A percentile compares a stretch with the other conserved stretches of the same genome.
Conservation (phyloP, 2,329 filamentous ascomycete genomes). For the Setomelanomma holmii region DNA sequence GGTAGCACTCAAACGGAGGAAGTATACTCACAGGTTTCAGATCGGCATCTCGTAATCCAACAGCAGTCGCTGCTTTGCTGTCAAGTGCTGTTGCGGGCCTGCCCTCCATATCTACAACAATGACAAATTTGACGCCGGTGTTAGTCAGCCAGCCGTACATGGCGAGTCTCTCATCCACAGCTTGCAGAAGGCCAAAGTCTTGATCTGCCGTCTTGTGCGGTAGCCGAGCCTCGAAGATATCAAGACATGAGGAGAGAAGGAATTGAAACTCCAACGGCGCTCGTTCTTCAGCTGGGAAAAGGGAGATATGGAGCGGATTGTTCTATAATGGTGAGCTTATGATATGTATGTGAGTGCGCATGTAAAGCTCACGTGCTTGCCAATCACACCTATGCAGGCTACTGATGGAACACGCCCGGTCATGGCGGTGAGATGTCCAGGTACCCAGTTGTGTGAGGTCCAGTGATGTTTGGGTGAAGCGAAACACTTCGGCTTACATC, state of each 20-base stretch:
- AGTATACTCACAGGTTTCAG: constrained; percentile 72
- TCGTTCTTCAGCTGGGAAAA: constrained; percentile 79
- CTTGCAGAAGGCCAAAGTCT: constrained; percentile 90
- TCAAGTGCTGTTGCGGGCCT: constrained; percentile 54
- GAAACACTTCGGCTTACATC: too few species aligned
- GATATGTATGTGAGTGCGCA: not conserved
- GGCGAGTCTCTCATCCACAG: constrained; percentile 89
- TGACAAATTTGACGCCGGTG: constrained; percentile 88
- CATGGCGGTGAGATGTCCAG: constrained; percentile 37
- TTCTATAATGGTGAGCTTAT: constrained; percentile 65
- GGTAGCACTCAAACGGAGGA: too few species aligned
- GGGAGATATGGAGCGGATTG: constrained; percentile 91
- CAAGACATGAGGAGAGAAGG: constrained; percentile 86
- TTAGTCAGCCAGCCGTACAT: constrained; percentile 98
- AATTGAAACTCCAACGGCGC: constrained; percentile 90
- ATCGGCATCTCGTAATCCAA: constrained; percentile 84
- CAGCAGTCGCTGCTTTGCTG: constrained; percentile 52
- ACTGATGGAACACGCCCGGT: constrained; percentile 70
- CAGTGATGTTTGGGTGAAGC: too few species aligned
- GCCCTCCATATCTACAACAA: constrained; percentile 89
- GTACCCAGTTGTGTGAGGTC: not conserved
- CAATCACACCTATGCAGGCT: constrained; percentile 91
- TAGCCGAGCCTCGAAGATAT: constrained; percentile 88
- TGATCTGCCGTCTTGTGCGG: constrained; percentile 76
- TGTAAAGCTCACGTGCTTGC: constrained; percentile 74